Evolutionary conservation across 345 rosid genomes (phyloP), one percentile per base, ranked within the genome.

Genomic region (Camelina neglecta): DNA sequence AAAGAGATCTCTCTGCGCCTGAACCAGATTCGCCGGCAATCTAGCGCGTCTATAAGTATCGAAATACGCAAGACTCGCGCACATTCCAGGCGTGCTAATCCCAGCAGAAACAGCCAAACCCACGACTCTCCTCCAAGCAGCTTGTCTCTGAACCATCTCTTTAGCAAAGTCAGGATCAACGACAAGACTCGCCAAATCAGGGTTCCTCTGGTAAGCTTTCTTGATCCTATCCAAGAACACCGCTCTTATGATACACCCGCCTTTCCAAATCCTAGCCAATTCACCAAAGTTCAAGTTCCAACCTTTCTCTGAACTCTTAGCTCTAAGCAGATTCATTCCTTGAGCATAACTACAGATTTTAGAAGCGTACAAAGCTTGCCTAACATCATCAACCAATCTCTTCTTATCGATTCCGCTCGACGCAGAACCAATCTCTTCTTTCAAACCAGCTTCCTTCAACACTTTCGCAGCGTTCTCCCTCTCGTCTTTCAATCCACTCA

Each of bases 101-200:
- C 99, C 99, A 0, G 94, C 92, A 2, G 92, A 81, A 48, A 92
- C 84, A n/a, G 99, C 93, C 81, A 90, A 66, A 49, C 96, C 96
- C 24, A 95, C 99, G 7, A 92, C 97, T 84, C 97, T 88, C 81
- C 99, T 90, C 99, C 99, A 95, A 0, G 97, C 97, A 0, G 93
- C 92, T 73, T 95, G 97, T 89, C 98, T 90, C 80, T 92, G 94
- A 71, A 92, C 98, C 94, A 95, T 95, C 85, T 90, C 99, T 78
- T 78, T 85, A 0, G 99, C 99, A 73, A 95, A 95, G 58, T 92
- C 99, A 0, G 94, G 98, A 81, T 95, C 99, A 24, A 95, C 97
- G 51, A 95, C 83, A 76, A 95, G 88, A 63, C 91, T 90, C 1
- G 98, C 87, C 80, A 95, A 83, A 74, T 86, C 86, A 1, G 97